These are phyloP conservation scores for Pseudoturritis turrita DNA, from an alignment of 345 rosid species.

Conservation along the genomic window DNA sequence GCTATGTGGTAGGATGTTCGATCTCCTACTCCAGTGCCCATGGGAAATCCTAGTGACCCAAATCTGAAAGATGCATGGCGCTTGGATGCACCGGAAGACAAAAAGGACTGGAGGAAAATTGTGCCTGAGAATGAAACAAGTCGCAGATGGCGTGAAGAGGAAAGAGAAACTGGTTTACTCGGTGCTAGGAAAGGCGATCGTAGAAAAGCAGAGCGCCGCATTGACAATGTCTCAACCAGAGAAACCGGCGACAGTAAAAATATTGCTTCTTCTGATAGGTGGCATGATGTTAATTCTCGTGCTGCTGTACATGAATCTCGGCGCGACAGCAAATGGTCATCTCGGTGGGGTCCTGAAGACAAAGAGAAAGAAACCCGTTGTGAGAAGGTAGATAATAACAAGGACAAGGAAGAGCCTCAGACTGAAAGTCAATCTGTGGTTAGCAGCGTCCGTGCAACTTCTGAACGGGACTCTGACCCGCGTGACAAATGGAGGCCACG, in stretches of 20 bases:
- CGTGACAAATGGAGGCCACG: constrained; percentile 99
- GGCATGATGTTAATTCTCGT: constrained; percentile 61
- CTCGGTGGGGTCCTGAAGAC: constrained; percentile 99
- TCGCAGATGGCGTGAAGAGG: constrained; percentile 87
- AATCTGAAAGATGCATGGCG: constrained; percentile 63
- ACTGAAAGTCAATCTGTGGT: constrained; percentile 48
- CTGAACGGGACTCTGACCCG: constrained; percentile 76
- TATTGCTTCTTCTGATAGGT: constrained; percentile 57
- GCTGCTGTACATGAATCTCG: constrained; percentile 65
- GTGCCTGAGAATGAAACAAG: constrained; percentile 43
- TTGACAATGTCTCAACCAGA: constrained; percentile 32
- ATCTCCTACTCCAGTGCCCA: constrained; percentile 38
- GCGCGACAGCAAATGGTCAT: constrained; percentile 90
- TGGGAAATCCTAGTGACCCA: constrained; percentile 44
- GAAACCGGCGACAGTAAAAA: constrained; percentile 47
- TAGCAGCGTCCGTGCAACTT: constrained; percentile 37
- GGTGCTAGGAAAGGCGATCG: constrained; percentile 56
- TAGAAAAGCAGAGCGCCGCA: constrained; percentile 53
- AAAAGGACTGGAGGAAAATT: constrained; percentile 60
- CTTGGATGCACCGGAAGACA: constrained; percentile 61
- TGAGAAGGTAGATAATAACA: constrained; percentile 57
- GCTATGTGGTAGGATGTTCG: constrained; percentile 45
- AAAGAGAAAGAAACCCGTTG: constrained; percentile 68
- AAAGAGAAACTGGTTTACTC: constrained; percentile 70
- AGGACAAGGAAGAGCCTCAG: constrained; percentile 62